A percentile compares a stretch with the other conserved stretches of the same genome.
These are phyloP conservation scores for Begonia masoniana DNA, from an alignment of 306 rosid genomes.

Conservation along the genomic window DNA sequence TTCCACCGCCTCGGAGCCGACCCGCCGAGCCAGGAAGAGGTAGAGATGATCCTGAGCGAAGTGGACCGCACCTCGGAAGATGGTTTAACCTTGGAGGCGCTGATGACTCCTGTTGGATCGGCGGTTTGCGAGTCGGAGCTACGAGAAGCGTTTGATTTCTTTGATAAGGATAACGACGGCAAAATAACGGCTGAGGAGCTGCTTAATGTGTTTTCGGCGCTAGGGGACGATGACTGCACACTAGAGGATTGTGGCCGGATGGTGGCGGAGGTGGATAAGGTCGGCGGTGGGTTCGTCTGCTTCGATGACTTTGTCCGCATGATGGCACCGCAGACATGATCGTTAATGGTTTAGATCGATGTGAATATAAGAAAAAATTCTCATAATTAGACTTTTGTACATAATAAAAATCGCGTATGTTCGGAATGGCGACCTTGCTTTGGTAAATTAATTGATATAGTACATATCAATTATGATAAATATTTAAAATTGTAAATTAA, in stretches of 20 bases:
- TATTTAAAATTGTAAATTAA: too few species aligned
- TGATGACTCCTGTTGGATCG: constrained; percentile 36
- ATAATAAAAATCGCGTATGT: too few species aligned
- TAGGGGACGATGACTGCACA: constrained; percentile 76
- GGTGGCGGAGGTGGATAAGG: constrained; percentile 64
- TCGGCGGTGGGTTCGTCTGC: constrained; percentile 80
- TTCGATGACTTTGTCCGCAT: constrained; percentile 69
- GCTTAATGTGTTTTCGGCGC: constrained; percentile 34
- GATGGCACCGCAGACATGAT: constrained; percentile 59
- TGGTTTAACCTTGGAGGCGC: constrained; percentile 30
- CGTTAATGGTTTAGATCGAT: too few species aligned
- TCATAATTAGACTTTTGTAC: too few species aligned
- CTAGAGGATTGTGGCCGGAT: constrained; percentile 83
- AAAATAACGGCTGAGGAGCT: constrained; percentile 83
- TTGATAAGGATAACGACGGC: constrained; percentile 78
- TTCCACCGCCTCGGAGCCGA: constrained; percentile 35
- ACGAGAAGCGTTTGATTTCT: constrained; percentile 47
- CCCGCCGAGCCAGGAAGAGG: constrained; percentile 39
- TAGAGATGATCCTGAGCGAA: constrained; percentile 52
- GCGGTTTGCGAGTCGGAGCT: constrained; percentile 25
- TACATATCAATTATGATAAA: too few species aligned
- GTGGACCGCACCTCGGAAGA: constrained; percentile 37
- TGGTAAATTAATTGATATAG: too few species aligned
- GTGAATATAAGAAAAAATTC: too few species aligned
- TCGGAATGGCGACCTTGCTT: too few species aligned